Conservation (phyloP, 2,329 filamentous ascomycete genomes). For the Penicillium verrucosum region DNA sequence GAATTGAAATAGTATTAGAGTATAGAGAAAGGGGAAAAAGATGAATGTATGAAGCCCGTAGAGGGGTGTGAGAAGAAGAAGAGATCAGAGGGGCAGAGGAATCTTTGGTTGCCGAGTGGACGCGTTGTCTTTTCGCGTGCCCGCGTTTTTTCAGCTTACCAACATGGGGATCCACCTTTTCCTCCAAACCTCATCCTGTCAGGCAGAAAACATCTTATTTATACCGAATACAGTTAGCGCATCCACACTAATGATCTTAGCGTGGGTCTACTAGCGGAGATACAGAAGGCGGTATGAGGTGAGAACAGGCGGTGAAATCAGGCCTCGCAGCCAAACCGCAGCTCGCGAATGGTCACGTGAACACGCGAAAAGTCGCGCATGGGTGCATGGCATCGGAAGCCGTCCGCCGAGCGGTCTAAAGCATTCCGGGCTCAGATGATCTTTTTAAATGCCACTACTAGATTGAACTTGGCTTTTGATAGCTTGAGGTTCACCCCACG, state of each 20-base stretch:
- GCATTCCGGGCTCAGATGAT: slow-evolving; percentile 22
- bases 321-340: slow-evolving; percentile 7
- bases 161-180: slow-evolving; percentile 1
- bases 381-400: slow-evolving; percentile 4
- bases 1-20: slow-evolving; percentile 5
- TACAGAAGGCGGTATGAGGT: slow-evolving; percentile 18
- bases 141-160: slow-evolving; percentile 18
- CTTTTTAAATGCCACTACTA: background rate
- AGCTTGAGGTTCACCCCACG: background rate
- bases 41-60: slow-evolving; percentile 11
- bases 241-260: background rate
- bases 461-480: background rate
- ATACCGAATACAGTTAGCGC: background rate
- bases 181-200: background rate
- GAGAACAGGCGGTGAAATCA: slow-evolving; percentile 8
- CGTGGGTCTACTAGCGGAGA: slow-evolving; percentile 1
- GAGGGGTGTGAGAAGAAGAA: slow-evolving; percentile 23
- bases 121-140: slow-evolving; percentile 16
- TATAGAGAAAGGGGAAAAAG: slow-evolving; percentile 12
- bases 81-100: slow-evolving; percentile 25
- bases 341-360: slow-evolving; percentile 23
- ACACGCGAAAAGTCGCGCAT: slow-evolving; percentile 10
- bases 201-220: background rate
- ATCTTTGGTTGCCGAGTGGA: slow-evolving; percentile 11
- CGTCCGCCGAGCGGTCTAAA: slow-evolving; percentile 7